Base-by-base conservation (phyloP, 169 alveolate genomes). In the Plasmodium fragile region DNA sequence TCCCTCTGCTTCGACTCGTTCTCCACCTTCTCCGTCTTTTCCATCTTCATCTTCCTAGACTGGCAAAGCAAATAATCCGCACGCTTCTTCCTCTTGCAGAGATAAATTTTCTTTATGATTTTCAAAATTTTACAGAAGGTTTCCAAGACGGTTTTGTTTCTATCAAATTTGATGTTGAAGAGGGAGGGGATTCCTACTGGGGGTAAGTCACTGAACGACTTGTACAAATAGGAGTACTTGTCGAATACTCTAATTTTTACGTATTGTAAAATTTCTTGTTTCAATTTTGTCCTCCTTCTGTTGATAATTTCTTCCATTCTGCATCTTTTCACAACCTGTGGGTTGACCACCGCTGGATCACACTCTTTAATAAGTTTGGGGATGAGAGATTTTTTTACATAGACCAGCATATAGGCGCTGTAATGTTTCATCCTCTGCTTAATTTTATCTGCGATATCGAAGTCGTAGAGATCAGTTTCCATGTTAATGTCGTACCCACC, bases 371-470 rank as follows among this genome's bases (percentile, higher is more conserved):
- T 97, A 28, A 98, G 95, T 43, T 97, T 97, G 0, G 95, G 95
- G 34, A 97, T 96, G 52, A 95, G 97, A 8, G 96, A 90, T 91
- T 98, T 98, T 92, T 98, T 97, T 45, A 98, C 98, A 87, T 98
- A 98, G 13, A 98, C 99, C 34, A 98, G 95, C 89, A 98, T 98
- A 96, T 98, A 98, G 3, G 99, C 99, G 92, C 98, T 97, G 82
- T 98, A 97, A 53, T 94, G 95, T 55, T 96, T 97, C 25, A 92
- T 79, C 49, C 98, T 94, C 36, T 96, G 96, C 83, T 41, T 92
- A 65, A 83, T 94, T 52, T 75, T 85, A 53, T 92, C 96, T 1
- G 96, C 22, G 7, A 83, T 78, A 39, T 84, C 90, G 73, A 82
- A 92, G 52, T 79, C 92, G 43, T 92, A 92, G 1, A 92, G 1